Base-by-base conservation (phyloP, 176 grass and related monocot genomes). In the Aegilops sharonensis region DNA sequence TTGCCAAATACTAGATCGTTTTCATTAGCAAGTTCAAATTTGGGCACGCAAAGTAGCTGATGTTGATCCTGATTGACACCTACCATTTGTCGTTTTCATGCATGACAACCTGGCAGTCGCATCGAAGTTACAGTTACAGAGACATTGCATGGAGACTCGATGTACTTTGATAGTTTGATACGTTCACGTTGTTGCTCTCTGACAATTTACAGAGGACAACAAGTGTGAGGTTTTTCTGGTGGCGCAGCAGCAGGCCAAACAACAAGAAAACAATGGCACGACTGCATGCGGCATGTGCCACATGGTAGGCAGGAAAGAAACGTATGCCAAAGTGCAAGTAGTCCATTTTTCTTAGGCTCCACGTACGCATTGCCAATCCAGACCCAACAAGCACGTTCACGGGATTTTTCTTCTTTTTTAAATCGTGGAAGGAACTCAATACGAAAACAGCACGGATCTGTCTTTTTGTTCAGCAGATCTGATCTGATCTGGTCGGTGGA, bases 351-450 rank as follows among this genome's bases (percentile, higher is more conserved):
- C 63, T 63, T n/a, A 2, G 27, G 15, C 52, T 78, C 50, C 84
- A 90, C 72, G 72, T 83, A 36, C 21, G 74, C 67, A 54, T 1
- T 74, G 43, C 59, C 75, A 87, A 90, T 87, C 81, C 68, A 27
- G 73, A 75, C 35, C 61, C 61, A 54, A 43, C 37, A 65, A 6
- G 76, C 57, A 8, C 27, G 35, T 11, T 37, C 59, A 20, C 35
- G 37, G 71, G 79, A 63, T 1, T 32, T 20, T 7, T 80, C 32
- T 21, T 85, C 30, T 73, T 64, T 62, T 8, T 52, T 1, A 73
- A 74, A 31, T 11, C 2, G 17, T 5, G 40, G 40, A 3, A 30
- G 42, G 32, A 83, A 71, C 64, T 78, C 37, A 29, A 77, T 50
- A 50, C 50, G 50, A 15, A 77, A 66, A 62, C 29, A 35, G 62